Conservation (phyloP, 169 alveolate species). For the Perkinsus marinus region DNA sequence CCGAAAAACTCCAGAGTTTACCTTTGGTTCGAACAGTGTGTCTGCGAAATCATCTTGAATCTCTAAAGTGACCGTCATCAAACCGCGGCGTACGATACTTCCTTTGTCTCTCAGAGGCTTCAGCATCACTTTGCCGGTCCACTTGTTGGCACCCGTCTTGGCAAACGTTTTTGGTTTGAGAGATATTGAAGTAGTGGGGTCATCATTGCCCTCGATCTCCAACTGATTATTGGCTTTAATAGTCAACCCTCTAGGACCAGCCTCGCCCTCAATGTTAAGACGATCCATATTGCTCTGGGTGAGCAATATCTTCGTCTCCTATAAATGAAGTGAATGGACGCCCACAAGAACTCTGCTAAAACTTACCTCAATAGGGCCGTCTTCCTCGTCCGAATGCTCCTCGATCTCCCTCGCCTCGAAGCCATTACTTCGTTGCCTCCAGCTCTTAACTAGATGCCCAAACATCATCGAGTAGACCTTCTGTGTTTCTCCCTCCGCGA, state of each 20-base stretch:
- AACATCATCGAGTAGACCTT: neutral
- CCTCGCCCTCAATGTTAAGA: neutral
- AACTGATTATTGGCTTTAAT: neutral
- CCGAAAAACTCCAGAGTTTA: neutral
- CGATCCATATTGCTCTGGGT: neutral
- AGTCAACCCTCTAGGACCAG: neutral
- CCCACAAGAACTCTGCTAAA: too few relatives aligned
- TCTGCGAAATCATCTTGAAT: neutral
- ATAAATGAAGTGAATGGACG: neutral
- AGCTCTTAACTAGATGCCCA: too few relatives aligned
- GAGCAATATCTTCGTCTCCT: neutral
- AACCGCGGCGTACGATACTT: neutral
- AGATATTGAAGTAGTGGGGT: neutral
- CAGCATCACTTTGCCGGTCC: neutral
- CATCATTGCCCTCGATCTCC: neutral
- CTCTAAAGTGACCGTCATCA: neutral
- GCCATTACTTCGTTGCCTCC: too few relatives aligned
- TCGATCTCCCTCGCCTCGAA: too few relatives aligned
- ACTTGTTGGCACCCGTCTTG: neutral
- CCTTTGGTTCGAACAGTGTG: neutral
- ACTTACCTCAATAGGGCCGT: too few relatives aligned
- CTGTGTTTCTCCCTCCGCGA: neutral
- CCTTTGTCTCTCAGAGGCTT: neutral
- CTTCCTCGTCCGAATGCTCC: too few relatives aligned
- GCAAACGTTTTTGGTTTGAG: neutral